Evolutionary conservation across 2,329 filamentous ascomycete species (phyloP).

Genomic region (Bipolaris victoriae): DNA sequence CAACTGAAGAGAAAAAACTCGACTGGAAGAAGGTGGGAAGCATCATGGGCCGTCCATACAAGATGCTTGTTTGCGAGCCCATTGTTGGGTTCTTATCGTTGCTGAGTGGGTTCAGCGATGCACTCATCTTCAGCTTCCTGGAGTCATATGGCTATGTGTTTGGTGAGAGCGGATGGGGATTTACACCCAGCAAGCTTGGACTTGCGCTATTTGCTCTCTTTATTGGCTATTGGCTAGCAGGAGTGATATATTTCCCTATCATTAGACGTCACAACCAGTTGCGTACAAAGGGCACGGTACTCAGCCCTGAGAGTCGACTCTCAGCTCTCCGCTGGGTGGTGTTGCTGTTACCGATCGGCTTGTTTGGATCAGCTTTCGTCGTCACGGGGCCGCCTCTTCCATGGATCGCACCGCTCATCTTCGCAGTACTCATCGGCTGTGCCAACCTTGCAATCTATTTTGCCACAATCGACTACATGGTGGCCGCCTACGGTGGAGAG

Average conservation of each 20-base stretch:
- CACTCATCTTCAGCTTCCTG: conserved; percentile 79
- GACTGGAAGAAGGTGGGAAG: conserved; percentile 42
- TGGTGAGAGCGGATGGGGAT: conserved; percentile 63
- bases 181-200: conserved; percentile 63
- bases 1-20: conserved; percentile 62
- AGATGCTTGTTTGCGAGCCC: conserved; percentile 75
- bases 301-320: conserved; percentile 69
- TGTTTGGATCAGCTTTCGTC: conserved; percentile 71
- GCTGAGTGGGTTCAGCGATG: conserved; percentile 75
- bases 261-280: conserved; percentile 56
- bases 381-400: conserved; percentile 65
- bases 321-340: conserved; percentile 69
- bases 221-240: conserved; percentile 69
- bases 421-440: conserved; percentile 63
- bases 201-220: conserved; percentile 65
- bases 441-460: conserved; percentile 75
- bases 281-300: conserved; percentile 51
- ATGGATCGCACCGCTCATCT: conserved; percentile 65
- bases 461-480: conserved; percentile 80
- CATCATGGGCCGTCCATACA: conserved; percentile 70
- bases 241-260: conserved; percentile 62
- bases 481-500: conserved; percentile 69
- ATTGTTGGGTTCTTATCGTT: conserved; percentile 74
- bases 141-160: conserved; percentile 74
- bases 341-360: conserved; percentile 67